Conservation (phyloP, 2,329 filamentous ascomycete species). For the Phoma herbarum region DNA sequence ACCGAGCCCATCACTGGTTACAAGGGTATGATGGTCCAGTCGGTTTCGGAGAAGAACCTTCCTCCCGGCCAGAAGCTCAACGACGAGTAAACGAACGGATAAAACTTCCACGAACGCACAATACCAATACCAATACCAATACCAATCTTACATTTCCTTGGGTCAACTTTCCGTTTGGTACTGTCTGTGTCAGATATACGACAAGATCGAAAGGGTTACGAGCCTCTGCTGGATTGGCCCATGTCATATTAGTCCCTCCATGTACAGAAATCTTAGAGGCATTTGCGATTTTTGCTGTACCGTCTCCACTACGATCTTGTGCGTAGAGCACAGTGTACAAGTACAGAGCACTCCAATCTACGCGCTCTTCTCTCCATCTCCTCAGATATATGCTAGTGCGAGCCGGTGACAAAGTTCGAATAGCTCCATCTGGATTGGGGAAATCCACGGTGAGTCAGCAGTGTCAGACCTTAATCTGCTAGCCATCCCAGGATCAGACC, state of each 20-base stretch:
- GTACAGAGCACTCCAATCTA: conserved; percentile 36
- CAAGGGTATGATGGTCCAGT: conserved; percentile 53
- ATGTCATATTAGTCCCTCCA: conserved; percentile 50
- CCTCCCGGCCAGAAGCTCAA: conserved; percentile 39
- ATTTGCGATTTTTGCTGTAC: conserved; percentile 37
- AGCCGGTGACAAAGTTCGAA: conserved; percentile 4
- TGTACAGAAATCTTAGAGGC: conserved; percentile 52
- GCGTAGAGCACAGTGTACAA: conserved; percentile 31
- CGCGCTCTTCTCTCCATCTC: conserved; percentile 18
- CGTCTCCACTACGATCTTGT: conserved; percentile 29
- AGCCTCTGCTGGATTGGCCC: conserved; percentile 37
- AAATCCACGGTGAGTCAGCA: conserved; percentile 11
- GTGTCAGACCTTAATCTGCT: conserved; percentile 17
- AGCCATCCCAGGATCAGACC: not conserved
- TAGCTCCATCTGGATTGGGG: conserved; percentile 3
- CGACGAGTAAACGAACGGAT: conserved; percentile 42
- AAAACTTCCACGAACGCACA: conserved; percentile 36
- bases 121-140: conserved; percentile 45
- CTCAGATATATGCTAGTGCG: conserved; percentile 4
- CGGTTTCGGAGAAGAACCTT: conserved; percentile 47
- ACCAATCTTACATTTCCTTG: conserved; percentile 48
- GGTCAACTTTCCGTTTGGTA: conserved; percentile 49
- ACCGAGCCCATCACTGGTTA: conserved; percentile 51
- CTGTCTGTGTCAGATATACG: conserved; percentile 47
- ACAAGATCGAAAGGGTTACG: conserved; percentile 37